Conservation (phyloP, 768 basidiomycete species). For the Tubosaeta sp. region DNA sequence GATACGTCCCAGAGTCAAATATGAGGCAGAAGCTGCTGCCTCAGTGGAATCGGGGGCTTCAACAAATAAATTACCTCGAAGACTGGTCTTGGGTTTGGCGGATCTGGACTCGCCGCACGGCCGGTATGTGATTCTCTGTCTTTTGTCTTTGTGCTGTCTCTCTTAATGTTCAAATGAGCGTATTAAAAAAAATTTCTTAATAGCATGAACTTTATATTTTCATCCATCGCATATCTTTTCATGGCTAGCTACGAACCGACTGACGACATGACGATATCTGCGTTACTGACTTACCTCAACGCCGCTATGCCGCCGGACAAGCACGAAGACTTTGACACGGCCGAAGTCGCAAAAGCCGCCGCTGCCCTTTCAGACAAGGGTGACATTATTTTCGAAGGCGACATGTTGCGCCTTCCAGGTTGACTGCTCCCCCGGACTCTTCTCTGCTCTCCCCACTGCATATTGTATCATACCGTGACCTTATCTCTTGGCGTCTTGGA, state of each 20-base stretch:
- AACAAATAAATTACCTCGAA: conserved; percentile 22
- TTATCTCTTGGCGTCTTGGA: conserved; percentile 25
- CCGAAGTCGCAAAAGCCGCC: conserved; percentile 57
- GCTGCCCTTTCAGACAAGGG: conserved; percentile 45
- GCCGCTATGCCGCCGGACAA: conserved; percentile 74
- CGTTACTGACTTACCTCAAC: conserved; percentile 68
- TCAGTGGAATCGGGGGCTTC: conserved; percentile 13
- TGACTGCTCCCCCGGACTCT: conserved; percentile 2
- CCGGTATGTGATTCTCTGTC: conserved; percentile 43
- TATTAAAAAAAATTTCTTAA: background rate
- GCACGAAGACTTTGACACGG: conserved; percentile 78
- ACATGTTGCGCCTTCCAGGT: conserved; percentile 32
- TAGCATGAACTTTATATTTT: conserved; percentile 57
- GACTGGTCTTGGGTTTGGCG: conserved; percentile 38
- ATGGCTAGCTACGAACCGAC: conserved; percentile 58
- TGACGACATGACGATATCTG: conserved; percentile 68
- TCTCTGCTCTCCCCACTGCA: background rate
- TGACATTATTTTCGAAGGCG: conserved; percentile 49
- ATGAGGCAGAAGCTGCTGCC: conserved; percentile 20
- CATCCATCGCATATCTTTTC: conserved; percentile 63
- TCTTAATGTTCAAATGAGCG: conserved; percentile 2
- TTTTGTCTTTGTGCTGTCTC: background rate
- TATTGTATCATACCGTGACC: conserved; percentile 14
- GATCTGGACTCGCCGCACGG: conserved; percentile 59
- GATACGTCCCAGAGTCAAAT: conserved; percentile 25